These are phyloP conservation scores for Meira nashicola DNA, from an alignment of 1,284 basidiomycete genomes.

Conservation along the genomic window DNA sequence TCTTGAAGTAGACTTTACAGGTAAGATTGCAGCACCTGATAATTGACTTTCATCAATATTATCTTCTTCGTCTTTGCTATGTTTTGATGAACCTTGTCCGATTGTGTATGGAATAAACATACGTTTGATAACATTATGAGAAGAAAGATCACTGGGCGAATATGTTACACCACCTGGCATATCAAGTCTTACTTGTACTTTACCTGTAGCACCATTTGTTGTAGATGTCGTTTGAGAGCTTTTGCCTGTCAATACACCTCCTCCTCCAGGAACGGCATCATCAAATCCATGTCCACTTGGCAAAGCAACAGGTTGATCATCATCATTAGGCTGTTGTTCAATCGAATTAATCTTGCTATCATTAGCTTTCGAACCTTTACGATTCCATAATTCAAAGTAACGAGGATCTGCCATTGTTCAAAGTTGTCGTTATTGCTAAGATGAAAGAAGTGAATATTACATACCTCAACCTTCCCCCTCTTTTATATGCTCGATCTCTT, in stretches of 20 bases:
- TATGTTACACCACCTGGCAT: conserved; percentile 45
- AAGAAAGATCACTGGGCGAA: conserved; percentile 35
- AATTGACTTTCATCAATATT: conserved; percentile 13
- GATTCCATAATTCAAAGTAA: conserved; percentile 35
- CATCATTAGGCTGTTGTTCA: too few relatives aligned
- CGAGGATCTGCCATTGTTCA: conserved; percentile 28
- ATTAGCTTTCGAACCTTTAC: conserved; percentile 10
- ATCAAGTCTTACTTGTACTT: conserved; percentile 42
- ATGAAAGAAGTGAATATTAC: too few relatives aligned
- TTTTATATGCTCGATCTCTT: too few relatives aligned
- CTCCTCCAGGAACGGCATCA: not conserved
- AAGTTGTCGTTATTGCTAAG: not conserved
- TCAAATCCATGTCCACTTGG: too few relatives aligned
- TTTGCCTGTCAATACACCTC: not conserved
- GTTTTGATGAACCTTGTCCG: not conserved
- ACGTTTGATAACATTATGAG: conserved; percentile 42
- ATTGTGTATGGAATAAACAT: conserved; percentile 31
- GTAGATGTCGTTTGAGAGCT: not conserved
- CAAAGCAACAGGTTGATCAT: too few relatives aligned
- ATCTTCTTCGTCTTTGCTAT: conserved; percentile 20
- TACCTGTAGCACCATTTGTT: not conserved
- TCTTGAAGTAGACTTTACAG: not conserved
- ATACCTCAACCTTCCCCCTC: too few relatives aligned
- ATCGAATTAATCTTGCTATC: not conserved
- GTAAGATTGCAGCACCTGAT: not conserved